Conservation (phyloP, 2,329 filamentous ascomycete genomes). For the Cladophialophora carrionii region DNA sequence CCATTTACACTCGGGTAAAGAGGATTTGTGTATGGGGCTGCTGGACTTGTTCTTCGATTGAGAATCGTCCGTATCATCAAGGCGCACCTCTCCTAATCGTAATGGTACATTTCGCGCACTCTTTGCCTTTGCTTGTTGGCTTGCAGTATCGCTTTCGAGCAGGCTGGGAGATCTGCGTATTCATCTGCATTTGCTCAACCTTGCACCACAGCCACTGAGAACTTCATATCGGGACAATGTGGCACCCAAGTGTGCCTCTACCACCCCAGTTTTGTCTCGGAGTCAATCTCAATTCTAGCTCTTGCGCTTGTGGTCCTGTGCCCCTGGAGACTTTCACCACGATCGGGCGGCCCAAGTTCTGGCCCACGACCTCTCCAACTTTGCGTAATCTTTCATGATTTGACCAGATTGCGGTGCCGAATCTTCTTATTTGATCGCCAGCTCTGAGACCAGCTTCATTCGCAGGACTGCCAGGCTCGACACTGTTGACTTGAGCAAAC, state of each 20-base stretch:
- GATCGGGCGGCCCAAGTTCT: conserved; percentile 73
- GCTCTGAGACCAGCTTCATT: conserved; percentile 76
- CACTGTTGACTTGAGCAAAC: conserved; percentile 89
- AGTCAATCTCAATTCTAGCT: conserved; percentile 72
- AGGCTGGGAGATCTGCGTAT: background rate
- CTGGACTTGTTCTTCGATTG: background rate
- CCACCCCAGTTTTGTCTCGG: conserved; percentile 87
- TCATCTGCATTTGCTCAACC: background rate
- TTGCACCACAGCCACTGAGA: background rate
- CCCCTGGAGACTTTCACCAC: conserved; percentile 33
- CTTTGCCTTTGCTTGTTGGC: background rate
- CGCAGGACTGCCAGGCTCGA: conserved; percentile 78
- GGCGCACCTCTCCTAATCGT: background rate
- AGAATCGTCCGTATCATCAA: background rate
- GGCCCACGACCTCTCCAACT: conserved; percentile 86
- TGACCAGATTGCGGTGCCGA: conserved; percentile 78
- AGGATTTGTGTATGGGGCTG: too few relatives aligned
- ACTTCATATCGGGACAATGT: conserved; percentile 78
- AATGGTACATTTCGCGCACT: background rate
- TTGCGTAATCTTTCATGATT: conserved; percentile 86
- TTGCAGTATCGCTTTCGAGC: background rate
- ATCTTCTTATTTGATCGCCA: conserved; percentile 80
- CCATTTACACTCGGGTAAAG: background rate
- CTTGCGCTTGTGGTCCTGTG: conserved; percentile 39
- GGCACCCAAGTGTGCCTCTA: conserved; percentile 84